These are phyloP conservation scores for Solanum tarapatanum DNA, from an alignment of 257 asterid species.

Conservation along the genomic window DNA sequence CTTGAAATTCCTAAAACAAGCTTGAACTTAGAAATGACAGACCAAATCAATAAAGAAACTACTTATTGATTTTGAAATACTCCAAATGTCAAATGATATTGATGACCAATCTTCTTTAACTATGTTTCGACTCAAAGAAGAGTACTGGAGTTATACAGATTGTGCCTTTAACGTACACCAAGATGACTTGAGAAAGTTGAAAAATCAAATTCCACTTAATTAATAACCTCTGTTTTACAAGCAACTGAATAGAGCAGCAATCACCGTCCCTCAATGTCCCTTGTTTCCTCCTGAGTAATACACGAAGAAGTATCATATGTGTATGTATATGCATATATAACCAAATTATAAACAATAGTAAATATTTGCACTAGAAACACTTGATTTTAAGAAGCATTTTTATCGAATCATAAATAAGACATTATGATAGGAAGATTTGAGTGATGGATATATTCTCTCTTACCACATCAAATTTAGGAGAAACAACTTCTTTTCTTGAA, in stretches of 20 bases:
- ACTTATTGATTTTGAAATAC: background rate
- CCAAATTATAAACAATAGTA: background rate
- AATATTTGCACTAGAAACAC: background rate
- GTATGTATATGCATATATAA: background rate
- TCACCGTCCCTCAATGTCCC: conserved; percentile 16
- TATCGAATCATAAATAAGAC: conserved; percentile 10
- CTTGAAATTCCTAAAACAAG: background rate
- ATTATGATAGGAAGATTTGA: conserved; percentile 20
- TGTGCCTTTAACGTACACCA: background rate
- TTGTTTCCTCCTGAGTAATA: conserved; percentile 16
- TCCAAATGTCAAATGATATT: background rate
- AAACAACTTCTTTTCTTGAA: conserved; percentile 7
- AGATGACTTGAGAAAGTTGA: background rate
- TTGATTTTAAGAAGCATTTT: background rate
- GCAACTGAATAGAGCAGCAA: background rate
- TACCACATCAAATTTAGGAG: conserved; percentile 30
- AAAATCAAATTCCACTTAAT: background rate
- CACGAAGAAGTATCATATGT: background rate
- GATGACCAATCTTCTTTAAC: background rate
- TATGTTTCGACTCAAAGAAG: background rate
- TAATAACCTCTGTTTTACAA: background rate
- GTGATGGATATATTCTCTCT: conserved; percentile 37
- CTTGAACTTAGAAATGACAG: background rate
- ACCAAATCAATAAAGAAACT: background rate
- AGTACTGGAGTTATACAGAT: background rate